A percentile compares a stretch with the other conserved stretches of the same genome.
phyloP scores from a whole-genome alignment of 2,329 filamentous ascomycete genomes.

The Hypomyces rosellus region DNA sequence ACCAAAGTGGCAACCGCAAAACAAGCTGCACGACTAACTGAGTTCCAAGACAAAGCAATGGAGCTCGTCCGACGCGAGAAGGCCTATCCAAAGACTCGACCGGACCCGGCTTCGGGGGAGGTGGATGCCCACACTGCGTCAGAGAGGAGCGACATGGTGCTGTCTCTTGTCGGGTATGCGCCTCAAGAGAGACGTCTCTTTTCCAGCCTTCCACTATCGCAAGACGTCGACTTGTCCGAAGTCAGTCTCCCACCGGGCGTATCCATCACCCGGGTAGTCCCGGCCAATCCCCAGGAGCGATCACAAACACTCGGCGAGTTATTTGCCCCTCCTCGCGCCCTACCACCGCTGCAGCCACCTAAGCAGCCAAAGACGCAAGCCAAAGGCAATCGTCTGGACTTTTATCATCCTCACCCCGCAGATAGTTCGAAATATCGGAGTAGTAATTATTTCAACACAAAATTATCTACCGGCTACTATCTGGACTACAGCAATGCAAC shows the following conservation, averaged over 20 bases:
- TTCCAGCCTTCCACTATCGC: conserved; percentile 61
- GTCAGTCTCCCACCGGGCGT: conserved; percentile 68
- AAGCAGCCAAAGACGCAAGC: conserved; percentile 64
- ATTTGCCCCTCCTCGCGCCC: conserved; percentile 60
- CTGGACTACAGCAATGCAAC: conserved; percentile 62
- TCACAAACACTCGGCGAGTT: conserved; percentile 64
- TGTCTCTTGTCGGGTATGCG: conserved; percentile 73
- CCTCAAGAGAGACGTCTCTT: conserved; percentile 73
- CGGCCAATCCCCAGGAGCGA: conserved; percentile 37
- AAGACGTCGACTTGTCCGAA: conserved; percentile 25
- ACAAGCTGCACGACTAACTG: conserved; percentile 38
- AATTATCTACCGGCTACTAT: conserved; percentile 61
- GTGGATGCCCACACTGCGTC: conserved; percentile 33
- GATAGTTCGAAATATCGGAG: conserved; percentile 49
- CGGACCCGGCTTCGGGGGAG: conserved; percentile 34
- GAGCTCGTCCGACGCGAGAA: conserved; percentile 57
- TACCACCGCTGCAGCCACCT: conserved; percentile 62
- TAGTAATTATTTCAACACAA: conserved; percentile 60
- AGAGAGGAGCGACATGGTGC: conserved; percentile 47
- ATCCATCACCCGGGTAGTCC: conserved; percentile 35
- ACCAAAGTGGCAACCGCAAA: conserved; percentile 26
- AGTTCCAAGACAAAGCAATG: conserved; percentile 58
- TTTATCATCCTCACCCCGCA: conserved; percentile 48
- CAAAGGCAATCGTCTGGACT: conserved; percentile 52
- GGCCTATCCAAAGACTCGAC: conserved; percentile 38